phyloP scores from a whole-genome alignment of 345 rosid genomes.

The Lepidium sativum region DNA sequence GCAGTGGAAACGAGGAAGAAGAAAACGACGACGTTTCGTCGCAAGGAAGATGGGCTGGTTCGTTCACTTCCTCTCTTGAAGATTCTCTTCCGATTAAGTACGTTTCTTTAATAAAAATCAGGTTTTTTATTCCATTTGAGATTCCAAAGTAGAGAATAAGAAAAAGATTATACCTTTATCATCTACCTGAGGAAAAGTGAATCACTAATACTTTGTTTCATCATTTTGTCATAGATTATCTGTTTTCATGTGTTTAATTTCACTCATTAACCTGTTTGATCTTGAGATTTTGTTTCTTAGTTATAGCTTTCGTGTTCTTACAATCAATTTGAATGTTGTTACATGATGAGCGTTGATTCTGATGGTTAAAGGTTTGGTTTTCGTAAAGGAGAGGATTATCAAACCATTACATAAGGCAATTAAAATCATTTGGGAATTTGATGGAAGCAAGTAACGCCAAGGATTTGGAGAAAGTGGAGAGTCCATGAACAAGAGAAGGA shows the following conservation, averaged over 20 bases:
- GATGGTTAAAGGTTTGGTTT: background rate
- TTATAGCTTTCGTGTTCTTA: no score
- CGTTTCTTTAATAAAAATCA: no score
- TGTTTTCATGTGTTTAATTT: no score
- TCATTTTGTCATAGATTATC: no score
- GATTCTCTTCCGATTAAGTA: conserved; percentile 70
- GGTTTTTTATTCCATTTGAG: background rate
- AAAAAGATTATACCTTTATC: background rate
- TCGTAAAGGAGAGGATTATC: conserved; percentile 63
- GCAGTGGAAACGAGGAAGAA: conserved; percentile 32
- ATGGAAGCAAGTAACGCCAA: conserved; percentile 40
- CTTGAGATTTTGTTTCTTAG: no score
- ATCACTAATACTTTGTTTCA: no score
- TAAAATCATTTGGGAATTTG: conserved; percentile 68
- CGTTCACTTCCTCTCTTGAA: conserved; percentile 37
- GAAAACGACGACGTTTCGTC: conserved; percentile 32
- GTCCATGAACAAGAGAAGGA: conserved; percentile 70
- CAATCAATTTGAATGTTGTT: no score
- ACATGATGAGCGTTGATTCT: background rate
- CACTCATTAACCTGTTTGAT: no score
- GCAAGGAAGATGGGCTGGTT: conserved; percentile 13
- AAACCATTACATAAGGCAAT: conserved; percentile 64
- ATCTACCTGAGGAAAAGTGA: no score
- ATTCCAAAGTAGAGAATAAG: no score
- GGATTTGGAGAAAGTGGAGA: conserved; percentile 60